Percentiles rank a stretch among this genome's conserved stretches.
These are phyloP conservation scores for Bretschneidera sinensis DNA, from an alignment of 345 rosid species.

Conservation along the genomic window DNA sequence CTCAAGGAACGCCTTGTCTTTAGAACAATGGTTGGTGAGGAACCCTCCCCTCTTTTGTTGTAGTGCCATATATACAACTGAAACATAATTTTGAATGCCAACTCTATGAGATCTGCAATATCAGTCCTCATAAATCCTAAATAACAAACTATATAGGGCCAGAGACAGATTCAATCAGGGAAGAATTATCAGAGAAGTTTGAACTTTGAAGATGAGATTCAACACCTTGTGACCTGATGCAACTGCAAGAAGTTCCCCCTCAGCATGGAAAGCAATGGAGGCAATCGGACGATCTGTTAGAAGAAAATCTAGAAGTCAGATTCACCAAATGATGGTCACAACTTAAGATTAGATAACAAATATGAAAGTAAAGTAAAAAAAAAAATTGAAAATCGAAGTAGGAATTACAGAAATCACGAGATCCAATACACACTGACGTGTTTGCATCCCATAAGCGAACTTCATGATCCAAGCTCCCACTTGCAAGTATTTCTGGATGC, in stretches of 20 bases:
- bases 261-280: constrained; percentile 84
- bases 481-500: constrained; percentile 70
- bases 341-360: background rate
- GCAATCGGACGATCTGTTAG: constrained; percentile 72
- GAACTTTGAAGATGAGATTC: constrained; percentile 3
- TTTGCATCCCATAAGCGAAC: constrained; percentile 82
- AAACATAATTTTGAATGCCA: constrained; percentile 16
- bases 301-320: constrained; percentile 9
- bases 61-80: constrained; percentile 77
- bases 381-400: background rate
- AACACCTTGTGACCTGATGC: constrained; percentile 85
- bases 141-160: background rate
- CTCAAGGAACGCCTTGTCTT: constrained; percentile 76
- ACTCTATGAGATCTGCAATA: constrained; percentile 8
- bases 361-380: background rate
- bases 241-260: constrained; percentile 76
- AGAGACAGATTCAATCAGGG: constrained; percentile 8
- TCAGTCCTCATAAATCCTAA: too few species aligned
- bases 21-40: constrained; percentile 59
- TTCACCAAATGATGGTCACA: background rate
- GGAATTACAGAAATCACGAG: constrained; percentile 68
- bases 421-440: constrained; percentile 61
- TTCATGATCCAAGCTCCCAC: constrained; percentile 87
- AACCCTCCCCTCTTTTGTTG: constrained; percentile 52
- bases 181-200: constrained; percentile 1